Conservation (phyloP, 768 basidiomycete genomes). For the Naematelia encephala region DNA sequence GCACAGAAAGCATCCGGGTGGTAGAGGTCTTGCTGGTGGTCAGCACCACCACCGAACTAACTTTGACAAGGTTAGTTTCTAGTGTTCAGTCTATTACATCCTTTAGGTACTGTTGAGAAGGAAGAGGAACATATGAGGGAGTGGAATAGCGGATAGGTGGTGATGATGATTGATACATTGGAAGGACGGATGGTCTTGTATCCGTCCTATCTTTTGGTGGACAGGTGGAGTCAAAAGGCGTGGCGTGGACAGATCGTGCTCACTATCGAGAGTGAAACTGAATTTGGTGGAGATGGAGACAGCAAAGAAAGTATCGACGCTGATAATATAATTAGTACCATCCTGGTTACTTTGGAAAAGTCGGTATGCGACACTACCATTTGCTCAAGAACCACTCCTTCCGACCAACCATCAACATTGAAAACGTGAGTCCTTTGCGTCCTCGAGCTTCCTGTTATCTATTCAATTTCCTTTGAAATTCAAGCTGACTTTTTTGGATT, state of each 20-base stretch:
- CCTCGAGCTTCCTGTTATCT: too few relatives aligned
- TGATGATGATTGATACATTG: too few relatives aligned
- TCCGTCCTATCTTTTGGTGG: too few relatives aligned
- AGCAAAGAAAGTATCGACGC: not conserved
- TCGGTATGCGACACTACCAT: constrained; percentile 99
- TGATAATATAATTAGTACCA: constrained; percentile 62
- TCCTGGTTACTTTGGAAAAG: constrained; percentile 99
- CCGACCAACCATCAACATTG: constrained; percentile 97
- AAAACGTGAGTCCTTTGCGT: constrained; percentile 68
- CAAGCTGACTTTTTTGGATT: constrained; percentile 16
- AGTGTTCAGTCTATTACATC: not conserved
- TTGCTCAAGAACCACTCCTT: constrained; percentile 83
- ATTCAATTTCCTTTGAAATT: too few relatives aligned
- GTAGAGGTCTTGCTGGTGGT: constrained; percentile 99
- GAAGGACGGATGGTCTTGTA: too few relatives aligned
- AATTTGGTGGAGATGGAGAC: not conserved
- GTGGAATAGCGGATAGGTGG: not conserved
- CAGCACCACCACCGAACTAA: constrained; percentile 99
- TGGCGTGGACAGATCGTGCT: too few relatives aligned
- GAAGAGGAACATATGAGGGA: constrained; percentile 1
- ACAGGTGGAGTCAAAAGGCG: too few relatives aligned
- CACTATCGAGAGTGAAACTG: too few relatives aligned
- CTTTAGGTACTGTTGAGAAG: too few relatives aligned
- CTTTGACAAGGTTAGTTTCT: constrained; percentile 68
- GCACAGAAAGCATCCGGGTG: constrained; percentile 99